Evolutionary conservation across 2,329 filamentous ascomycete genomes (phyloP).

Genomic region (Dactylonectria macrodidyma): DNA sequence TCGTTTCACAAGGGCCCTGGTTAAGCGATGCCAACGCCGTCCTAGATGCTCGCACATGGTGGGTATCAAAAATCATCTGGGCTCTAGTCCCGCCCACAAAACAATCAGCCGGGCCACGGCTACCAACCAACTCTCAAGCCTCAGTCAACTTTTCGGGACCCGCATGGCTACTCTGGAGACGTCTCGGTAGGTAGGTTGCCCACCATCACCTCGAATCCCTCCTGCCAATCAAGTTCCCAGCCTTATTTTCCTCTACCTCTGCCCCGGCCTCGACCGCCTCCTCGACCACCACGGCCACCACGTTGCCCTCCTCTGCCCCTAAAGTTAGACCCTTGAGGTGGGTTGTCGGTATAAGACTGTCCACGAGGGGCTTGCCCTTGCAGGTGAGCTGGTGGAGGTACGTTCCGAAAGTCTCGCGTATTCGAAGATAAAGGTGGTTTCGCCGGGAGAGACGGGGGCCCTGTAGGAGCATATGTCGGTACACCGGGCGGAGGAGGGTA

Average conservation of each 20-base stretch:
- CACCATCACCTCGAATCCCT: constrained; percentile 2
- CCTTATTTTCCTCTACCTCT: constrained; percentile 48
- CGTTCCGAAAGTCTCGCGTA: constrained; percentile 46
- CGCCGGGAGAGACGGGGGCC: constrained; percentile 48
- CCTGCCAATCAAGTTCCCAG: constrained; percentile 25
- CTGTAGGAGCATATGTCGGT: constrained; percentile 37
- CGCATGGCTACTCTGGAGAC: constrained; percentile 28
- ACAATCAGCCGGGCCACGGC: constrained; percentile 30
- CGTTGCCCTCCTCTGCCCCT: constrained; percentile 40
- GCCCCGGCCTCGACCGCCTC: constrained; percentile 49
- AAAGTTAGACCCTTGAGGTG: constrained; percentile 32
- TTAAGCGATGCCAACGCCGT: constrained; percentile 27
- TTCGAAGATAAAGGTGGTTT: constrained; percentile 46
- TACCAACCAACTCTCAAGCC: constrained; percentile 40
- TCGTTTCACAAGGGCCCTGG: constrained; percentile 35
- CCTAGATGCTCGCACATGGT: constrained; percentile 32
- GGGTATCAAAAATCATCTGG: constrained; percentile 42
- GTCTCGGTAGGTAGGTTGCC: constrained; percentile 5
- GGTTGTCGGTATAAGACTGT: constrained; percentile 33
- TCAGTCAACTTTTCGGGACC: constrained; percentile 22
- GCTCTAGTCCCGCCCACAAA: constrained; percentile 35
- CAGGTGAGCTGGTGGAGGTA: constrained; percentile 47
- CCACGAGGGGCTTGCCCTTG: constrained; percentile 39
- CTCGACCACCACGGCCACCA: constrained; percentile 40
- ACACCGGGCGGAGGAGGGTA: constrained; percentile 46